phyloP scores from a whole-genome alignment of 805 yeast genomes.

The Saccharomycopsis lassenensis region DNA sequence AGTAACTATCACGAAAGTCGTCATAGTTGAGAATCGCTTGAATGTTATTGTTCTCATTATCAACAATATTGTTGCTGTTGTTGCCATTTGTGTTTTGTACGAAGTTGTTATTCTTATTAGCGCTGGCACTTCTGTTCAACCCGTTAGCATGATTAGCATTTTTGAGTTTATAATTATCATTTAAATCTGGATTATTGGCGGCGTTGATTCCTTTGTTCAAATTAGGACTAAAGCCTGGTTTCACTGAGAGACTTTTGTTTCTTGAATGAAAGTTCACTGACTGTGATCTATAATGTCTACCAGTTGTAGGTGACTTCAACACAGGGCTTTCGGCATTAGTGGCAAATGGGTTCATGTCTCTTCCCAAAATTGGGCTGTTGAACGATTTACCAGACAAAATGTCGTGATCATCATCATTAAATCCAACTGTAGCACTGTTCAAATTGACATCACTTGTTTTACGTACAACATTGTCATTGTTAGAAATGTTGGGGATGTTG shows the following conservation, averaged over 20 bases:
- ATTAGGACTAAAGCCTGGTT: conserved; percentile 1
- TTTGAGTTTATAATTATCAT: too few relatives aligned
- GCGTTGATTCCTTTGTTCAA: neutral
- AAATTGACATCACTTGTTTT: too few relatives aligned
- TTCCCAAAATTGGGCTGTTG: neutral
- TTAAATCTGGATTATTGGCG: neutral
- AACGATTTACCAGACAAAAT: neutral
- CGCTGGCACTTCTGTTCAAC: conserved; percentile 1
- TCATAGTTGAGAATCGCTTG: conserved; percentile 9
- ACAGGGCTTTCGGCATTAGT: neutral
- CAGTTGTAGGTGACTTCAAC: neutral
- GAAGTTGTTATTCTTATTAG: conserved; percentile 1
- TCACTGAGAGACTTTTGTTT: conserved; percentile 15
- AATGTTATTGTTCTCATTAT: conserved; percentile 3
- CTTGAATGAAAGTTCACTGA: conserved; percentile 18
- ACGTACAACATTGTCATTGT: too few relatives aligned
- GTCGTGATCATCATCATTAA: conserved; percentile 5
- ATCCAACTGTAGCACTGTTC: too few relatives aligned
- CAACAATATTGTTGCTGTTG: neutral
- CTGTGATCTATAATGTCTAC: conserved; percentile 12
- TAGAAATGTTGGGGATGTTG: too few relatives aligned
- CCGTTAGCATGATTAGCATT: neutral
- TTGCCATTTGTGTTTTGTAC: neutral
- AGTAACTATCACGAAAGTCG: conserved; percentile 14
- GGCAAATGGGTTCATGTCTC: neutral